A percentile compares a stretch with the other conserved stretches of the same genome.
phyloP scores from a whole-genome alignment of 441 rosid species.

The Jatropha multifida region DNA sequence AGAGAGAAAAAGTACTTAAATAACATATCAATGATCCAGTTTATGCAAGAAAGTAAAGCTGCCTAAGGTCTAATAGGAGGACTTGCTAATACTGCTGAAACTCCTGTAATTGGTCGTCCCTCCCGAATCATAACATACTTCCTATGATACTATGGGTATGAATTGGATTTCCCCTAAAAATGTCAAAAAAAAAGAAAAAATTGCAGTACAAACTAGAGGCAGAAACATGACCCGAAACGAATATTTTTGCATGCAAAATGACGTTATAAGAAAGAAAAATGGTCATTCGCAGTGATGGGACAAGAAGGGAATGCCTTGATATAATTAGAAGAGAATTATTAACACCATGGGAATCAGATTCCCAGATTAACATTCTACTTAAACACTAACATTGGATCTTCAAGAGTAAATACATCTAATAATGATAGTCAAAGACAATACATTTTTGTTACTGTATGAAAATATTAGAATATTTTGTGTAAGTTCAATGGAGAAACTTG shows the following conservation, averaged over 20 bases:
- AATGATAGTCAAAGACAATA: neutral
- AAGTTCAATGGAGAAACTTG: neutral
- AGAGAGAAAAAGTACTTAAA: neutral
- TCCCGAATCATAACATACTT: neutral
- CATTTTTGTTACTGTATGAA: neutral
- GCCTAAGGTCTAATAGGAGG: neutral
- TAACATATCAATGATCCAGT: too few species aligned
- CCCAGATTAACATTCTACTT: neutral
- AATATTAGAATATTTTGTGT: neutral
- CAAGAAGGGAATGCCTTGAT: neutral
- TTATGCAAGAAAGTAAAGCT: neutral
- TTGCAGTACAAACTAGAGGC: neutral
- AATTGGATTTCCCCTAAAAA: neutral
- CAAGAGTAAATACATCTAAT: neutral
- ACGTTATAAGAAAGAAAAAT: neutral
- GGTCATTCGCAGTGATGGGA: neutral
- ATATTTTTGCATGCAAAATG: neutral
- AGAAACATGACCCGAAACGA: neutral
- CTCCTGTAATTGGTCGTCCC: neutral
- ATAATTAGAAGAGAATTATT: neutral
- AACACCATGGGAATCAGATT: neutral
- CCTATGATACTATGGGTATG: neutral
- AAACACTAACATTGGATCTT: neutral
- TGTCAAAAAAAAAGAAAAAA: neutral
- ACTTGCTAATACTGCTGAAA: neutral